Evolutionary conservation across 2,329 filamentous ascomycete species (phyloP).

Genomic region (Aureobasidium sp.): DNA sequence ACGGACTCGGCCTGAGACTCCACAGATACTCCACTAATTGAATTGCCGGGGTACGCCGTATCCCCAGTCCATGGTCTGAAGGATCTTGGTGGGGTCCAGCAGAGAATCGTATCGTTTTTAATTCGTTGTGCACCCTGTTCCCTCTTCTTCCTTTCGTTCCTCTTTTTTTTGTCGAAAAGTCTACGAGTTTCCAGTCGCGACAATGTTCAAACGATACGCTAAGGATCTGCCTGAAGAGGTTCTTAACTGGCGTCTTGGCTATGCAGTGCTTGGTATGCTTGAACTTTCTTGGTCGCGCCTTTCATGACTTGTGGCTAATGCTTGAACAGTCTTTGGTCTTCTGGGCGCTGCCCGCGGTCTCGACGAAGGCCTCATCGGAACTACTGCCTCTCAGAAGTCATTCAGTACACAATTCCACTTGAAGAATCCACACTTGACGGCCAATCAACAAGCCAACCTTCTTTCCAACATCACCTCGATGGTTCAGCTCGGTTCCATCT

Average conservation of each 20-base stretch:
- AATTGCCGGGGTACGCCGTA: background rate
- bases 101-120: background rate
- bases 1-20: background rate
- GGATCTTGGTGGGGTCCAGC: background rate
- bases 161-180: background rate
- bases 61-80: background rate
- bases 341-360: constrained; percentile 70
- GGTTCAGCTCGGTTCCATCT: constrained; percentile 73
- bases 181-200: constrained; percentile 4
- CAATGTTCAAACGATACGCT: constrained; percentile 38
- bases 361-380: constrained; percentile 68
- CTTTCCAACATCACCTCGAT: constrained; percentile 65
- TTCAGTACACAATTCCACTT: constrained; percentile 57
- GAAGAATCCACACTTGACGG: constrained; percentile 43
- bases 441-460: constrained; percentile 57
- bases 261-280: constrained; percentile 52
- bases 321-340: constrained; percentile 34
- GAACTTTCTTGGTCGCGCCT: background rate
- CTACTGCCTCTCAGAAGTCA: constrained; percentile 50
- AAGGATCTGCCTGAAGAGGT: constrained; percentile 61
- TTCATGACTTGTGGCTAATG: constrained; percentile 3
- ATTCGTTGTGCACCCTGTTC: background rate
- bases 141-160: background rate
- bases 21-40: background rate
- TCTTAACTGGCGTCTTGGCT: constrained; percentile 74